Conservation (phyloP, 768 basidiomycete genomes). For the Mycena vitilis region DNA sequence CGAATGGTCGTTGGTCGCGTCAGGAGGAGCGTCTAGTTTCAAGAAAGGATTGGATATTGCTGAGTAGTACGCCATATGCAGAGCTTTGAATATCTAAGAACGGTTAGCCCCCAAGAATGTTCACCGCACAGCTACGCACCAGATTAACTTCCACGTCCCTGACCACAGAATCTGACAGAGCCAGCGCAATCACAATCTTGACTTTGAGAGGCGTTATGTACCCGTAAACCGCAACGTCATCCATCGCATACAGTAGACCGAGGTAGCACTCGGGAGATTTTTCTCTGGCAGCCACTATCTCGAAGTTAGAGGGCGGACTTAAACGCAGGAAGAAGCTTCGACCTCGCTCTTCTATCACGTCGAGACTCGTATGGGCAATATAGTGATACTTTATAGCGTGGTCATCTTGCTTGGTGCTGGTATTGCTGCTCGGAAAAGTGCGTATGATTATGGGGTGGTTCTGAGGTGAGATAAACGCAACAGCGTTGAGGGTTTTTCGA, state of each 20-base stretch:
- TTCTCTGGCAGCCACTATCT: constrained; percentile 57
- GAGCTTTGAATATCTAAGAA: constrained; percentile 83
- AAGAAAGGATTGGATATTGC: constrained; percentile 91
- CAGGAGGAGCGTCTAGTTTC: constrained; percentile 64
- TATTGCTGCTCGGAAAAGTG: constrained; percentile 54
- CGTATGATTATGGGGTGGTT: constrained; percentile 86
- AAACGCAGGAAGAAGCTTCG: constrained; percentile 43
- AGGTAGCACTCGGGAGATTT: constrained; percentile 85
- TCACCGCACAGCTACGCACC: constrained; percentile 54
- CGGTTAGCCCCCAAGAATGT: constrained; percentile 4
- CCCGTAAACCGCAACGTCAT: constrained; percentile 93
- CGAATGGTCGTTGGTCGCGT: constrained; percentile 61
- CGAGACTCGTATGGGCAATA: constrained; percentile 89
- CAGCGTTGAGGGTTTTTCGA: constrained; percentile 66
- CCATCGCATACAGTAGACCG: constrained; percentile 89
- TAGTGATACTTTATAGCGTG: constrained; percentile 86
- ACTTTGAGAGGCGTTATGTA: constrained; percentile 90
- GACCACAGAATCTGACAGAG: constrained; percentile 84
- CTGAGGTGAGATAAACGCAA: constrained; percentile 87
- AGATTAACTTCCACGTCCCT: constrained; percentile 82
- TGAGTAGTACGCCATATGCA: constrained; percentile 89
- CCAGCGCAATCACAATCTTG: constrained; percentile 86
- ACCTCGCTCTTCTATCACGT: constrained; percentile 94
- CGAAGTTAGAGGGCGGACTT: constrained; percentile 22
- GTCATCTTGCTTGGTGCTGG: constrained; percentile 58